Evolutionary conservation across 108 stramenopile genomes (phyloP), one percentile per base, ranked within the genome.

Genomic region (Nitzschia sp.): DNA sequence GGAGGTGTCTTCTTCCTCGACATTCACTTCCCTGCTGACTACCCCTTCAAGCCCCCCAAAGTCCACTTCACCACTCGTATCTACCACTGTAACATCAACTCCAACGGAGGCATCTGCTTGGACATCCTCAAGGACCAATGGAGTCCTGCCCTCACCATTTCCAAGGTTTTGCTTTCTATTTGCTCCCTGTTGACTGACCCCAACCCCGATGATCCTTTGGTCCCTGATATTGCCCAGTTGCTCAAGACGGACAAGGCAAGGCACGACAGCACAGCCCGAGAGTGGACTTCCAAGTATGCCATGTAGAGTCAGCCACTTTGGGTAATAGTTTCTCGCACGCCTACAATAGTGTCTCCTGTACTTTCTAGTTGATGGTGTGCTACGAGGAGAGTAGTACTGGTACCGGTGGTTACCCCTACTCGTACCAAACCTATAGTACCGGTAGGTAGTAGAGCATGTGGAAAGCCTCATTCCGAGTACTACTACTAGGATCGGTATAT

Each of bases 91-190:
- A 98, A 98, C 90, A 97, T 98, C 81, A 97, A 98, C 86, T 88
- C 93, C 53, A 97, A 97, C 80, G 98, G 98, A 53, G 95, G 96
- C 9, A 98, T 98, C 71, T 98, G 98, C 72, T 88, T 99, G 69
- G 98, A 99, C 69, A 99, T 99, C 75, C 87, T 99, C 76, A 98
- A 99, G 91, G 97, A 98, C 69, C 97, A 98, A 85, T 99, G 98
- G 98, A 94, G 92, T 57, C 98, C 98, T 54, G 98, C 98, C 34
- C 83, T 99, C 63, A 99, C 98, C 57, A 98, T 98, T 60, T 83
- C 80, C 90, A 99, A 99, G 89, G 98, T 99, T 39, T 86, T 99
- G 64, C 91, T 99, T 39, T 90, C 88, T 67, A 99, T 99, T 77
- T 98, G 97, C 78, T 96, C 93, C 72, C 89, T 99, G 50, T 83